Evolutionary conservation across 2,329 filamentous ascomycete genomes (phyloP).

Genomic region (Apiospora koreana): DNA sequence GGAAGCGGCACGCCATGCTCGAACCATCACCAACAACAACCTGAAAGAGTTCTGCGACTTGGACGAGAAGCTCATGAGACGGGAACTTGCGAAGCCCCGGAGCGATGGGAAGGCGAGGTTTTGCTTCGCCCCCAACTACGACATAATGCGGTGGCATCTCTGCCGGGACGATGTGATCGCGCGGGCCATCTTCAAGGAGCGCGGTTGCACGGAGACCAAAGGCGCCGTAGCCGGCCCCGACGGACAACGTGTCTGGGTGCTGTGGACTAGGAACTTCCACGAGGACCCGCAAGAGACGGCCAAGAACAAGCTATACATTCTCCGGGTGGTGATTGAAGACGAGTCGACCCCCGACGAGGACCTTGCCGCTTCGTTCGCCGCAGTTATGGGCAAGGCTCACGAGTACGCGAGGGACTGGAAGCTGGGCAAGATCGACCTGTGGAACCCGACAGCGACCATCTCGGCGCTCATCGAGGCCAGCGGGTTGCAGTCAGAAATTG

Average conservation of each 20-base stretch:
- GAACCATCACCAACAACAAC: slow-evolving; percentile 58
- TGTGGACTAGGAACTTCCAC: slow-evolving; percentile 71
- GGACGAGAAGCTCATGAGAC: slow-evolving; percentile 65
- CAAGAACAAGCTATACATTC: slow-evolving; percentile 68
- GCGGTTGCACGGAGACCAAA: slow-evolving; percentile 47
- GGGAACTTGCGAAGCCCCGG: slow-evolving; percentile 44
- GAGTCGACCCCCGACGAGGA: slow-evolving; percentile 36
- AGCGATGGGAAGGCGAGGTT: slow-evolving; percentile 51
- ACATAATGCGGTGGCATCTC: slow-evolving; percentile 75
- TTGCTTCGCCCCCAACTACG: slow-evolving; percentile 67
- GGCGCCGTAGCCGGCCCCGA: slow-evolving; percentile 65
- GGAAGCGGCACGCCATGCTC: slow-evolving; percentile 26
- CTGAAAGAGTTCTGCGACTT: slow-evolving; percentile 61
- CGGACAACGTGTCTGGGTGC: slow-evolving; percentile 67
- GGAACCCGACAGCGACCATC: slow-evolving; percentile 72
- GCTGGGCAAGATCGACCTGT: slow-evolving; percentile 72
- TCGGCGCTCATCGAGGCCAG: slow-evolving; percentile 46
- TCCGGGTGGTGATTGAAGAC: slow-evolving; percentile 66
- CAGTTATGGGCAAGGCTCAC: slow-evolving; percentile 68
- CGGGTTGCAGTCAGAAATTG: slow-evolving; percentile 50
- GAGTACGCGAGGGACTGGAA: slow-evolving; percentile 71
- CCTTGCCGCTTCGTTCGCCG: slow-evolving; percentile 55
- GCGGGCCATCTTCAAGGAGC: slow-evolving; percentile 54
- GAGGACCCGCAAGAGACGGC: slow-evolving; percentile 51
- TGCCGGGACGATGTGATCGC: slow-evolving; percentile 79